Percentiles rank a stretch among this genome's conserved stretches.
phyloP scores from a whole-genome alignment of 1,284 basidiomycete genomes.

The Vanrija humicola region DNA sequence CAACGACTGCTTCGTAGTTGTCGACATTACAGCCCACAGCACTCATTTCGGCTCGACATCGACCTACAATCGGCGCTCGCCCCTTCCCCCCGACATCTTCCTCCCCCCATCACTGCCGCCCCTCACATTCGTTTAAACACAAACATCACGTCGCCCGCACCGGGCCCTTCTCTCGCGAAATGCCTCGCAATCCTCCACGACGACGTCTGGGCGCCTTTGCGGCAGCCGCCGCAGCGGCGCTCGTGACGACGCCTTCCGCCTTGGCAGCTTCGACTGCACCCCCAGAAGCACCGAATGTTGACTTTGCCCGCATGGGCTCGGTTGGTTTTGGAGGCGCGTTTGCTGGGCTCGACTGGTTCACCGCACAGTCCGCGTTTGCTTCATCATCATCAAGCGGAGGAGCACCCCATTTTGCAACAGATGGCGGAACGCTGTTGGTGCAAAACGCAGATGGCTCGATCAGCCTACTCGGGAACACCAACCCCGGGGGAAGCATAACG shows the following conservation, averaged over 20 bases:
- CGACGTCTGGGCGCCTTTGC: slow-evolving; percentile 20
- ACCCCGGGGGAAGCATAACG: slow-evolving; percentile 38
- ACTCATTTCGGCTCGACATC: background rate
- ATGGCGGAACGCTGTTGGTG: slow-evolving; percentile 38
- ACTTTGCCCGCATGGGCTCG: slow-evolving; percentile 84
- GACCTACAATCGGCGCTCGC: background rate
- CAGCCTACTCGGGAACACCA: slow-evolving; percentile 32
- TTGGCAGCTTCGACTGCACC: slow-evolving; percentile 39
- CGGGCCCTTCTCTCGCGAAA: slow-evolving; percentile 5
- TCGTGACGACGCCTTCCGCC: slow-evolving; percentile 21
- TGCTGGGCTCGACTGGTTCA: slow-evolving; percentile 64
- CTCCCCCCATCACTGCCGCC: background rate
- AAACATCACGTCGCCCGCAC: background rate
- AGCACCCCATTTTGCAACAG: slow-evolving; percentile 2
- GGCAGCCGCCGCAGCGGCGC: slow-evolving; percentile 13
- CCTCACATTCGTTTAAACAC: slow-evolving; percentile 4
- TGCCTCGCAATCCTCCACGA: slow-evolving; percentile 25
- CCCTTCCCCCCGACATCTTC: background rate
- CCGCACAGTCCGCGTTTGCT: slow-evolving; percentile 32
- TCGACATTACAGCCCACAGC: too few species aligned
- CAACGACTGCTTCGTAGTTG: too few species aligned
- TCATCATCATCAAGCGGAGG: slow-evolving; percentile 20
- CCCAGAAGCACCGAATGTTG: slow-evolving; percentile 70
- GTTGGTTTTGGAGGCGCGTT: slow-evolving; percentile 84
- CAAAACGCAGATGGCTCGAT: slow-evolving; percentile 22